Percentiles rank a stretch among this genome's conserved stretches.
Conservation (phyloP, 345 rosid genomes). For the Pelargonium nanum region DNA sequence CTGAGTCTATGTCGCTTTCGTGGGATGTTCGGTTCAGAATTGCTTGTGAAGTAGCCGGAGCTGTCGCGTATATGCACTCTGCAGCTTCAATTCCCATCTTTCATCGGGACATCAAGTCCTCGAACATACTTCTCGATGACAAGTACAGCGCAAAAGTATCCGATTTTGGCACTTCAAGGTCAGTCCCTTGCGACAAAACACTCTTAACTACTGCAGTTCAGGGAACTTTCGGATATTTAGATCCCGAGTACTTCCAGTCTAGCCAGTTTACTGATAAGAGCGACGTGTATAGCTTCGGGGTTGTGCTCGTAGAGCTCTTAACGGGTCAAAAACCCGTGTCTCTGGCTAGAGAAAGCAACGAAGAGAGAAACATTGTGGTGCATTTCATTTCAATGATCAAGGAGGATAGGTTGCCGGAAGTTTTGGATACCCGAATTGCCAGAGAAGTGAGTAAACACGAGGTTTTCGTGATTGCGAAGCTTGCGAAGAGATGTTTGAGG, state of each 20-base stretch:
- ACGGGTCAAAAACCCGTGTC: constrained; percentile 11
- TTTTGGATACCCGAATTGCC: constrained; percentile 2
- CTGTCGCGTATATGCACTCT: constrained; percentile 20
- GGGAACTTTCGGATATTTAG: constrained; percentile 13
- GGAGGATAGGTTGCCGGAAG: not conserved
- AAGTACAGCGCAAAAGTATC: constrained; percentile 11
- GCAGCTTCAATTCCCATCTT: constrained; percentile 21
- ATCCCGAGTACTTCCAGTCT: constrained; percentile 17
- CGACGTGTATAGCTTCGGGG: constrained; percentile 15
- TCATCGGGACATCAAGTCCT: constrained; percentile 26
- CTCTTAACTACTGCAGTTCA: constrained; percentile 15
- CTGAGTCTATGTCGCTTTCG: constrained; percentile 1
- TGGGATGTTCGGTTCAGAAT: constrained; percentile 21
- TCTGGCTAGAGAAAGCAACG: constrained; percentile 1
- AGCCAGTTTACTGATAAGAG: constrained; percentile 15
- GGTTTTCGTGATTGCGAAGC: not conserved
- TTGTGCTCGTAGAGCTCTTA: constrained; percentile 12
- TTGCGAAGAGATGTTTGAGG: constrained; percentile 5
- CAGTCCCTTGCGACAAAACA: constrained; percentile 12
- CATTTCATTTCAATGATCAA: not conserved
- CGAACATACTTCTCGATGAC: constrained; percentile 23
- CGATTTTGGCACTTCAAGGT: constrained; percentile 14
- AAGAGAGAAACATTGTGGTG: constrained; percentile 3
- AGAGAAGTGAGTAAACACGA: constrained; percentile 3
- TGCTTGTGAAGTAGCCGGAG: constrained; percentile 25